Conservation (phyloP, 2,329 filamentous ascomycete species). For the Thielaviopsis ethacetica region DNA sequence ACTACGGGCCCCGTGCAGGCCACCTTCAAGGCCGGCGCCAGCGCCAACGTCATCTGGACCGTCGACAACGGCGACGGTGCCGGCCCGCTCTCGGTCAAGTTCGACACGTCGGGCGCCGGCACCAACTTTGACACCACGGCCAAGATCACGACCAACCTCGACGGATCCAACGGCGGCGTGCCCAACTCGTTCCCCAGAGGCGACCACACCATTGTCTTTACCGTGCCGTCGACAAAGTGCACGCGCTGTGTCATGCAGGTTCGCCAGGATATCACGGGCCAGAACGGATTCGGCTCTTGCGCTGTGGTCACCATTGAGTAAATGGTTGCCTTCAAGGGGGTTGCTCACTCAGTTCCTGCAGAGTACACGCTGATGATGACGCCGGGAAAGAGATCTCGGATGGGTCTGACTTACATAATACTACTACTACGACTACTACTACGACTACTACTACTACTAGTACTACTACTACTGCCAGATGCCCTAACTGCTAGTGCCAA, state of each 20-base stretch:
- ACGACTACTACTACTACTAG: too few species aligned
- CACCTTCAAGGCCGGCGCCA: slow-evolving; percentile 2
- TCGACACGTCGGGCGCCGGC: background rate
- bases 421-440: too few species aligned
- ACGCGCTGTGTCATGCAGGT: slow-evolving; percentile 3
- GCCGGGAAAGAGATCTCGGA: background rate
- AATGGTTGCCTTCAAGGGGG: too few species aligned
- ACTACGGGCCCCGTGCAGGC: background rate
- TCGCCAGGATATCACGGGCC: slow-evolving; percentile 1
- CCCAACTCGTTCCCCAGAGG: background rate
- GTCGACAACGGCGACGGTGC: background rate
- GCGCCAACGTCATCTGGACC: slow-evolving; percentile 1
- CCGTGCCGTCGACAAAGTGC: background rate
- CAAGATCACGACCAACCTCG: background rate
- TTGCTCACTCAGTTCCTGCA: background rate
- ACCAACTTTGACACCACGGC: slow-evolving; percentile 1
- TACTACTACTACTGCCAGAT: background rate
- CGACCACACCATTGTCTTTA: slow-evolving; percentile 3
- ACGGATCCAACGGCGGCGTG: background rate
- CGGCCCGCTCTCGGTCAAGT: slow-evolving; percentile 2
- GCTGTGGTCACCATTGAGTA: slow-evolving; percentile 6
- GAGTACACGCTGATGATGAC: too few species aligned
- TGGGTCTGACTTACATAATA: background rate
- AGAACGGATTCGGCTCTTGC: slow-evolving; percentile 8
- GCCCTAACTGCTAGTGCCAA: background rate